Evolutionary conservation across 768 basidiomycete species (phyloP).

Genomic region (Lepiota brunneoincarnata): DNA sequence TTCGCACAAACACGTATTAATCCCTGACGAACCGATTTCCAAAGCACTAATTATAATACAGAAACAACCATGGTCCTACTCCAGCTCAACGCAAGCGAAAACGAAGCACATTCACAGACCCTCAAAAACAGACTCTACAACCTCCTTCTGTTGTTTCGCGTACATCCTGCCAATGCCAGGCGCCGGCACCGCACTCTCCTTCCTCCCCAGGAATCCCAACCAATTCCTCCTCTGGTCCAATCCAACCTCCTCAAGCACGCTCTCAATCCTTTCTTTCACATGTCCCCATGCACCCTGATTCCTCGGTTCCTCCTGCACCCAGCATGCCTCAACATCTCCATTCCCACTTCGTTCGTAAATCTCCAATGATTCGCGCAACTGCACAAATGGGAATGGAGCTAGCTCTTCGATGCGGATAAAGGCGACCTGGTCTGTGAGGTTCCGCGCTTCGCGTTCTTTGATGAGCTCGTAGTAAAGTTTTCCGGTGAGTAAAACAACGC

Average conservation of each 20-base stretch:
- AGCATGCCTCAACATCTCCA: constrained; percentile 42
- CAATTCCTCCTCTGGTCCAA: constrained; percentile 18
- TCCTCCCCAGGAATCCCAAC: constrained; percentile 63
- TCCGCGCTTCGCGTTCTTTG: constrained; percentile 58
- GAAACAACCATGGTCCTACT: not conserved
- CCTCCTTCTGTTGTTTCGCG: constrained; percentile 55
- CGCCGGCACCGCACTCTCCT: constrained; percentile 71
- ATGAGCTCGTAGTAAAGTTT: constrained; percentile 88
- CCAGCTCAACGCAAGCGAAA: not conserved
- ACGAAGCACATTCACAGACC: constrained; percentile 26
- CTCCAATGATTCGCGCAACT: constrained; percentile 43
- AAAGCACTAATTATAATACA: not conserved
- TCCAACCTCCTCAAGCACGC: constrained; percentile 43
- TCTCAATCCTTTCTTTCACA: constrained; percentile 54
- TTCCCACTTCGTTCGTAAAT: constrained; percentile 32
- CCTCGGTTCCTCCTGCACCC: constrained; percentile 85
- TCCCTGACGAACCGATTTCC: too few relatives aligned
- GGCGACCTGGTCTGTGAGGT: constrained; percentile 51
- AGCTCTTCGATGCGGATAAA: constrained; percentile 84
- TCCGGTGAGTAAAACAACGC: constrained; percentile 75
- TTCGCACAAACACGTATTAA: too few relatives aligned
- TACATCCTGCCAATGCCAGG: constrained; percentile 75
- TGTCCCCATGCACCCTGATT: constrained; percentile 85
- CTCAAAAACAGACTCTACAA: constrained; percentile 59
- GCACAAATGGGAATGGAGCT: constrained; percentile 79